Conservation (phyloP, 352 stramenopile species). For the Phytophthora pseudosyringae region DNA sequence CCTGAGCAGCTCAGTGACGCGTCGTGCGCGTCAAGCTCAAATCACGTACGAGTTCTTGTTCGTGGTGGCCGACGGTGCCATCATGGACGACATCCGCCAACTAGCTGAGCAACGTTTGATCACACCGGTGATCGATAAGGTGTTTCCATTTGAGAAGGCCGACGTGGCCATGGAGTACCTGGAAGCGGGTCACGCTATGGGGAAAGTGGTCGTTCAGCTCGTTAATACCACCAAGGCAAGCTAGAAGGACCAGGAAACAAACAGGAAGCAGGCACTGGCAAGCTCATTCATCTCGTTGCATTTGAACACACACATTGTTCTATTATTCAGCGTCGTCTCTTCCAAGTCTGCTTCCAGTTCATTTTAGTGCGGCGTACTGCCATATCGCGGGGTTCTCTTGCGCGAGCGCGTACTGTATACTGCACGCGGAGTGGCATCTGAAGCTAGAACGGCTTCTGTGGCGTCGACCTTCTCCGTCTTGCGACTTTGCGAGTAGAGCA, state of each 20-base stretch:
- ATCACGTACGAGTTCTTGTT: slow-evolving; percentile 73
- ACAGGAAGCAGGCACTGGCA: neutral
- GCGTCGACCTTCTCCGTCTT: slow-evolving; percentile 87
- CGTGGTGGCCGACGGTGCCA: slow-evolving; percentile 38
- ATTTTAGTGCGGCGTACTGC: slow-evolving; percentile 38
- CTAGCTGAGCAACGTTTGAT: slow-evolving; percentile 54
- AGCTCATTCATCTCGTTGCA: slow-evolving; percentile 1
- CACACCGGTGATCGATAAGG: slow-evolving; percentile 68
- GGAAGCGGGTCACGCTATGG: slow-evolving; percentile 60
- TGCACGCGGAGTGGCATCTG: slow-evolving; percentile 62
- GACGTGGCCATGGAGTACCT: slow-evolving; percentile 69
- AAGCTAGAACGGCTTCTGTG: slow-evolving; percentile 69
- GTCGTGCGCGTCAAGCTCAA: slow-evolving; percentile 51
- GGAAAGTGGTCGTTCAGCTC: slow-evolving; percentile 76
- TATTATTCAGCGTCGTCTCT: slow-evolving; percentile 12
- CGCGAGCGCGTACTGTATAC: slow-evolving; percentile 70
- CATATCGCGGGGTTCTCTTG: slow-evolving; percentile 56
- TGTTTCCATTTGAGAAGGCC: slow-evolving; percentile 73
- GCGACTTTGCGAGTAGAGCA: slow-evolving; percentile 76
- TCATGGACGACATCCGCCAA: slow-evolving; percentile 59
- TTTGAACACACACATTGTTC: slow-evolving; percentile 16
- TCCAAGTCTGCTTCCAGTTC: neutral
- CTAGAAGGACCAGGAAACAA: slow-evolving; percentile 4
- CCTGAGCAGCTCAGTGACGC: slow-evolving; percentile 62
- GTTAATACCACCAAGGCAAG: slow-evolving; percentile 28